phyloP scores from a whole-genome alignment of 352 stramenopile species.

The Pythium brassicae region DNA sequence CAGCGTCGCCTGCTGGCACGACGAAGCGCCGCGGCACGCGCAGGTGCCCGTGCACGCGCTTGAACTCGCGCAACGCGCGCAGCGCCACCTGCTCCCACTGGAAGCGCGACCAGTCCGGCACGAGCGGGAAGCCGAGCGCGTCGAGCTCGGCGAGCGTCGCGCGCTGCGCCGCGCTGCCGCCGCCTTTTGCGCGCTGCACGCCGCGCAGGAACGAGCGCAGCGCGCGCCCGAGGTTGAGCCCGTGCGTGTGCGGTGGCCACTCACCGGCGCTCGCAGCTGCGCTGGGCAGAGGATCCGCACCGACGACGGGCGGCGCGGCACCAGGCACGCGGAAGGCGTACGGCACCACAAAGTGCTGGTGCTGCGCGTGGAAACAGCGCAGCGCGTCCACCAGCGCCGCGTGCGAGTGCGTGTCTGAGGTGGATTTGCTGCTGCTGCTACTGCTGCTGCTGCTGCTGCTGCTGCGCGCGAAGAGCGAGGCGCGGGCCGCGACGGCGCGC shows the following conservation, averaged over 20 bases:
- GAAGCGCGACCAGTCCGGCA: constrained; percentile 37
- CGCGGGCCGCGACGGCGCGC: background rate
- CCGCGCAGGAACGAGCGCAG: constrained; percentile 24
- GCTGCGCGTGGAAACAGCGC: constrained; percentile 26
- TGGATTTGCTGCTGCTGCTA: background rate
- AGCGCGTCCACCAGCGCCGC: constrained; percentile 19
- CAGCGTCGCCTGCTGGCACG: constrained; percentile 11
- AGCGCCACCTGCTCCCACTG: constrained; percentile 14
- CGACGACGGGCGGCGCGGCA: no score
- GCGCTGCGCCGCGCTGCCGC: background rate
- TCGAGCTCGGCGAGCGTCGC: constrained; percentile 12
- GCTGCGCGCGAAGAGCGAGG: background rate
- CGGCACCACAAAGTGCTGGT: constrained; percentile 41
- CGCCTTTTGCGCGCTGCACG: background rate
- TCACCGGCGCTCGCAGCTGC: no score
- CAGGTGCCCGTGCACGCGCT: constrained; percentile 6
- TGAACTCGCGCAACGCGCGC: constrained; percentile 4
- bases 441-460: no score
- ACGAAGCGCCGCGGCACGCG: constrained; percentile 8
- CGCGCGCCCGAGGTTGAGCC: constrained; percentile 31
- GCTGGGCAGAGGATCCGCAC: no score
- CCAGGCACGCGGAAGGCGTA: constrained; percentile 31
- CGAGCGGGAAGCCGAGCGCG: constrained; percentile 29
- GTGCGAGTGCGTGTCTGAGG: background rate
- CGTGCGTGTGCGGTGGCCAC: constrained; percentile 36